Base-by-base conservation (phyloP, 148 eudicot genomes). In the Chenopodium suecicum region DNA sequence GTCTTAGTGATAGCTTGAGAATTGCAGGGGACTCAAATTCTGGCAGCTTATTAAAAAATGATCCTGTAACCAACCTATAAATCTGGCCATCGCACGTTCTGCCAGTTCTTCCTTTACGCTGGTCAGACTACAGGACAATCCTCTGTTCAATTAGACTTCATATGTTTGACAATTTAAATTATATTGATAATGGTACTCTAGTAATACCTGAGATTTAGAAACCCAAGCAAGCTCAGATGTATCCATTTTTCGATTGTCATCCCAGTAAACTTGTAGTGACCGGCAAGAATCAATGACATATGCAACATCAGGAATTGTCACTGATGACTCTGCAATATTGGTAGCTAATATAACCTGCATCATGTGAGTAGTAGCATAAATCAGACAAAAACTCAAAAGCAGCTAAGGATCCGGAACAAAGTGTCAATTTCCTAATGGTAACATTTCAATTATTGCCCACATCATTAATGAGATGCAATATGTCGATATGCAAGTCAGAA, bases 301-400 rank as follows among this genome's bases (percentile, higher is more conserved):
- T 14, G 98, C 98, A 70, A 93, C 98, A 90, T 91, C 90, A 52
- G 98, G 98, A 78, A 95, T 95, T 27, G 98, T 95, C 19, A 95
- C 98, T 54, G 98, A 95, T 83, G 98, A 95, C 82, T 95, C 98
- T 70, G 98, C 98, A 86, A 95, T 95, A 85, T 95, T 95, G 50
- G 98, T 95, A 12, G 98, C 98, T 86, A 95, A 84, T 75, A 95
- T 95, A n/a, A 95, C 97, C 98, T 95, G 91, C 86, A 86, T 65
- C 54, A 65, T 60, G 60, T 47, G 74, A 77, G 73, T 70, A 27
- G 78, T 63, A n/a, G 52, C 82, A 83, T 58, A 75, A 79, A 78
- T 34, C 56, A 72, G 75, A 2, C 17, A 65, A 69, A 78, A 70
- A 47, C 34, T 75, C 50, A 31, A 17, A 31, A 4, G 31, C 16